phyloP scores from a whole-genome alignment of 2,329 filamentous ascomycete species.

The Tympanopsis confertula region DNA sequence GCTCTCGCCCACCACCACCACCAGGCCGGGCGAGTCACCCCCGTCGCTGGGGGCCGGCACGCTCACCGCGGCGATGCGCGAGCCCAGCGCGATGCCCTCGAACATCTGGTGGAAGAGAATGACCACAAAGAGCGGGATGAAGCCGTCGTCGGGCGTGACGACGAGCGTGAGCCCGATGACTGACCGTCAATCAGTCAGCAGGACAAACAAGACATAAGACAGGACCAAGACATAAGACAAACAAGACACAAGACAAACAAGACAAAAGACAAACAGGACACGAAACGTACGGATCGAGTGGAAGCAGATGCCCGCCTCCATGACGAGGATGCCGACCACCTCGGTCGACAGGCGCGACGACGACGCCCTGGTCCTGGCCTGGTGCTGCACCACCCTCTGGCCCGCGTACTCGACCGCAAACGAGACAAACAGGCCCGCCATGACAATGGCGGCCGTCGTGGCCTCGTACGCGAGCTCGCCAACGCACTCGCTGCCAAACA shows the following conservation, averaged over 20 bases:
- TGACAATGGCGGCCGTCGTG: slow-evolving; percentile 58
- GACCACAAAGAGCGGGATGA: slow-evolving; percentile 48
- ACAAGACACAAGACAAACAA: slow-evolving; percentile 25
- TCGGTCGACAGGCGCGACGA: slow-evolving; percentile 19
- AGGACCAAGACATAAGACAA: background rate
- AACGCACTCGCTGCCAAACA: slow-evolving; percentile 62
- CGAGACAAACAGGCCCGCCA: slow-evolving; percentile 63
- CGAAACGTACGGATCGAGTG: slow-evolving; percentile 52
- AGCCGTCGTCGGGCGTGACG: slow-evolving; percentile 43
- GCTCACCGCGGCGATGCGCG: slow-evolving; percentile 52
- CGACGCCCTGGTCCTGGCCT: slow-evolving; percentile 17
- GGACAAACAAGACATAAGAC: background rate
- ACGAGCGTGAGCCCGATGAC: slow-evolving; percentile 54
- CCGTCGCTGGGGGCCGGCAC: slow-evolving; percentile 12
- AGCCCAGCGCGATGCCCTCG: slow-evolving; percentile 64
- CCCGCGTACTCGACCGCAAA: slow-evolving; percentile 62
- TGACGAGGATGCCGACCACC: slow-evolving; percentile 52
- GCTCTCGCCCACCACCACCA: slow-evolving; percentile 1
- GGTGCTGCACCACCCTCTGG: slow-evolving; percentile 38
- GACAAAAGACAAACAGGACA: background rate
- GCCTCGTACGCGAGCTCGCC: slow-evolving; percentile 55
- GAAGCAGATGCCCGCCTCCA: slow-evolving; percentile 66
- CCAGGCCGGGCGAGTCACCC: slow-evolving; percentile 2
- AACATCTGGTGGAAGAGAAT: slow-evolving; percentile 73
- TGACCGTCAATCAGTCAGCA: slow-evolving; percentile 12